A percentile compares a stretch with the other conserved stretches of the same genome.
Evolutionary conservation across 164 flowering plant genomes (phyloP).

Genomic region (Nymphaea colorata): DNA sequence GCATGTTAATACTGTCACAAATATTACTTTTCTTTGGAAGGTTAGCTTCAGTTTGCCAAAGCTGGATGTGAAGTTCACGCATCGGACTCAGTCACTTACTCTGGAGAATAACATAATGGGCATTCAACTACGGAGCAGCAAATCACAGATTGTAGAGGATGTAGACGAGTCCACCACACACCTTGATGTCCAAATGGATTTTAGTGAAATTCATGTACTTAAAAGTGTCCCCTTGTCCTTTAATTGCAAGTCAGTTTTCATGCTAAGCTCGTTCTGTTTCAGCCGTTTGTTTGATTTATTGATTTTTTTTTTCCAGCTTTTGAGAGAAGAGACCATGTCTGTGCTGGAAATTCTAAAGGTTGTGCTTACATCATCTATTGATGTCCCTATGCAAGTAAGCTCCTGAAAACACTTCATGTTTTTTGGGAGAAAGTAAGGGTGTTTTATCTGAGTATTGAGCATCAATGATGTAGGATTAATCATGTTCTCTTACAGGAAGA

Average conservation of each 20-base stretch:
- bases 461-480: too few relatives aligned
- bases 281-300: background rate
- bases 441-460: background rate
- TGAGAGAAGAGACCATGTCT: conserved; percentile 66
- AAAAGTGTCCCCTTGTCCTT: conserved; percentile 2
- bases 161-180: conserved; percentile 71
- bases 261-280: background rate
- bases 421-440: background rate
- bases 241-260: background rate
- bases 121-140: conserved; percentile 58
- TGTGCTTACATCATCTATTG: conserved; percentile 55
- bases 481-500: too few relatives aligned
- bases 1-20: conserved; percentile 11
- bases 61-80: conserved; percentile 57
- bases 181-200: conserved; percentile 84
- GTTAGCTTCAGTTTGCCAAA: conserved; percentile 77
- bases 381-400: conserved; percentile 64
- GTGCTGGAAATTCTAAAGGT: conserved; percentile 82
- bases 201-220: conserved; percentile 95
- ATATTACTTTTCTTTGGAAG: conserved; percentile 29
- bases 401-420: background rate
- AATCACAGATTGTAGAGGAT: conserved; percentile 69
- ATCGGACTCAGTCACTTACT: conserved; percentile 40
- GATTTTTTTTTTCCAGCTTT: conserved; percentile 45
- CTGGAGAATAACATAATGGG: conserved; percentile 82